Evolutionary conservation across 1,284 basidiomycete species (phyloP).

Genomic region (Trichosporon coremiiforme): DNA sequence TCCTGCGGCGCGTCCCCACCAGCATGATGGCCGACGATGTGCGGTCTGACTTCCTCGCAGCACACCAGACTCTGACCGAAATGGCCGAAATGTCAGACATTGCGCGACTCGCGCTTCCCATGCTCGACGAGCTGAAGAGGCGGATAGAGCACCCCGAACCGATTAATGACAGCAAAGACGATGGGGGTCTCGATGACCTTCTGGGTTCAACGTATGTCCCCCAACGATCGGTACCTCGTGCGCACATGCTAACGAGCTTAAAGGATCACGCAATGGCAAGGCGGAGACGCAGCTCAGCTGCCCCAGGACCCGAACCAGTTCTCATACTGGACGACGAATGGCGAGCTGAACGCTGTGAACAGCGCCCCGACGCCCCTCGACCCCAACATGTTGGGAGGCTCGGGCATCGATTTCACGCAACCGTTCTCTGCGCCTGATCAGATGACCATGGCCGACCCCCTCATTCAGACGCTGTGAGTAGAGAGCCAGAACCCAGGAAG

Average conservation of each 20-base stretch:
- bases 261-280: constrained; percentile 15
- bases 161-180: neutral
- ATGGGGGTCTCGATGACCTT: constrained; percentile 19
- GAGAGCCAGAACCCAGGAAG: neutral
- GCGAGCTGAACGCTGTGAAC: constrained; percentile 6
- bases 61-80: constrained; percentile 31
- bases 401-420: constrained; percentile 14
- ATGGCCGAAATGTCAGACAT: constrained; percentile 32
- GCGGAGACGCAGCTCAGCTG: constrained; percentile 3
- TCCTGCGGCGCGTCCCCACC: constrained; percentile 32
- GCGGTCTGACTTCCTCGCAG: constrained; percentile 31
- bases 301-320: constrained; percentile 15
- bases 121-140: constrained; percentile 28
- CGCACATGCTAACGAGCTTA: constrained; percentile 6
- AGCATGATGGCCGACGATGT: constrained; percentile 39
- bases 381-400: constrained; percentile 14
- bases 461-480: constrained; percentile 33
- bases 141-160: constrained; percentile 24
- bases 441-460: constrained; percentile 28
- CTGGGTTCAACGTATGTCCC: constrained; percentile 20
- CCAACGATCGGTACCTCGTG: neutral
- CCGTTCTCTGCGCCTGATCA: constrained; percentile 21
- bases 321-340: constrained; percentile 16
- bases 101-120: constrained; percentile 28
- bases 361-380: constrained; percentile 3